phyloP scores from a whole-genome alignment of 2,329 filamentous ascomycete species.

The Tolypocladium amazonense region DNA sequence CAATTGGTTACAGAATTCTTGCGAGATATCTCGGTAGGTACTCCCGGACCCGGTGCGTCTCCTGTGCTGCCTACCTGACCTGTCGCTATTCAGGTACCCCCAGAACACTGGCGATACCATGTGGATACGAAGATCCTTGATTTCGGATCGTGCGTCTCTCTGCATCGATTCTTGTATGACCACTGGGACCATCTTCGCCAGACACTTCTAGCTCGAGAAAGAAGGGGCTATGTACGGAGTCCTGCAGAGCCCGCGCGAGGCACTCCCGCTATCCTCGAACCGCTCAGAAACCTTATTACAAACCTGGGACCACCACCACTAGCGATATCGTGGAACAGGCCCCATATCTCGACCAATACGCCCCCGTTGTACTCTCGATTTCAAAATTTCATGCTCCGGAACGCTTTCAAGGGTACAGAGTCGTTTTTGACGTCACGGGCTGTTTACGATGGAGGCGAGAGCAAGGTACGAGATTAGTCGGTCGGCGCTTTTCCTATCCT shows the following conservation, averaged over 20 bases:
- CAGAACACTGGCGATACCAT: constrained; percentile 31
- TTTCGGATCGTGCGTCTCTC: constrained; percentile 59
- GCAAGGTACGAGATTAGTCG: constrained; percentile 38
- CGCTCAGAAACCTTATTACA: constrained; percentile 50
- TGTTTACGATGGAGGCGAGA: constrained; percentile 62
- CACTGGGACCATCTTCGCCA: constrained; percentile 62
- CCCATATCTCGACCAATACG: constrained; percentile 51
- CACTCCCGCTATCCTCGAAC: constrained; percentile 47
- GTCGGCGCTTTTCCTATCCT: not conserved
- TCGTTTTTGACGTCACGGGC: constrained; percentile 53
- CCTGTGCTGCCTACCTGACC: not conserved
- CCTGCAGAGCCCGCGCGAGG: constrained; percentile 41
- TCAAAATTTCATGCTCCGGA: constrained; percentile 62
- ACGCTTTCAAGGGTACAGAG: constrained; percentile 55
- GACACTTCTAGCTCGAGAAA: constrained; percentile 49
- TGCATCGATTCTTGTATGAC: constrained; percentile 60
- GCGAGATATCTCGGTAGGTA: constrained; percentile 52
- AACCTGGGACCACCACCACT: constrained; percentile 58
- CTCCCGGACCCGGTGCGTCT: not conserved
- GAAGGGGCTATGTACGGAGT: constrained; percentile 43
- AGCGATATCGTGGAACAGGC: constrained; percentile 59
- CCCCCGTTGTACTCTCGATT: constrained; percentile 57
- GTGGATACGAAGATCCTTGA: constrained; percentile 45
- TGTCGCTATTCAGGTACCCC: constrained; percentile 27
- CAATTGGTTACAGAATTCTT: constrained; percentile 57